Percentiles rank a stretch among this genome's conserved stretches.
phyloP scores from a whole-genome alignment of 306 rosid genomes.

The Delonix regia region DNA sequence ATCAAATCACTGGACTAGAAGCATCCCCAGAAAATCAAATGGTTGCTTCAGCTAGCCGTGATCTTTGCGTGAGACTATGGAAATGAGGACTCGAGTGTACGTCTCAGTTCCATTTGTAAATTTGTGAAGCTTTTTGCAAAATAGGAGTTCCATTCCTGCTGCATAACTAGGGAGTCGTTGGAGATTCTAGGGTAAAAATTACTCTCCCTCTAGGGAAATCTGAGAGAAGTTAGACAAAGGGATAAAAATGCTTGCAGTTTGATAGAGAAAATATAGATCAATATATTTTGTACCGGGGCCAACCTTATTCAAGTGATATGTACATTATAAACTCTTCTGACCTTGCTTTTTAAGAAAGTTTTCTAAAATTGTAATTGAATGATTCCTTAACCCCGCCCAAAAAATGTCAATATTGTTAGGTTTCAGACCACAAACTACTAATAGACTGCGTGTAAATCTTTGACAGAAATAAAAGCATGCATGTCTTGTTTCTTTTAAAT shows the following conservation, averaged over 20 bases:
- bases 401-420: not conserved
- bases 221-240: not conserved
- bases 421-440: not conserved
- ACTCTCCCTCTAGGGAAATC: not conserved
- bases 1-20: constrained; percentile 50
- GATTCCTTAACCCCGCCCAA: not conserved
- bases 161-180: constrained; percentile 22
- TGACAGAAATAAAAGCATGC: not conserved
- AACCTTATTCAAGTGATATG: not conserved
- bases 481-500: not conserved
- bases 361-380: not conserved
- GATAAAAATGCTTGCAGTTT: not conserved
- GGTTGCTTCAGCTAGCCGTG: constrained; percentile 72
- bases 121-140: constrained; percentile 5
- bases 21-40: constrained; percentile 40
- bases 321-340: not conserved
- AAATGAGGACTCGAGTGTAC: constrained; percentile 40
- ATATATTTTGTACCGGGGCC: not conserved
- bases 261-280: not conserved
- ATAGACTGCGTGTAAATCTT: no score
- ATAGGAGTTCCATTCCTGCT: constrained; percentile 13
- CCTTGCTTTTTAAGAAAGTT: not conserved
- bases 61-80: constrained; percentile 64
- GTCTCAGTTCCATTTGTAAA: constrained; percentile 4
- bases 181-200: not conserved